A percentile compares a stretch with the other conserved stretches of the same genome.
These are phyloP conservation scores for Epichloe hybrida DNA, from an alignment of 2,329 filamentous ascomycete species.

Conservation along the genomic window DNA sequence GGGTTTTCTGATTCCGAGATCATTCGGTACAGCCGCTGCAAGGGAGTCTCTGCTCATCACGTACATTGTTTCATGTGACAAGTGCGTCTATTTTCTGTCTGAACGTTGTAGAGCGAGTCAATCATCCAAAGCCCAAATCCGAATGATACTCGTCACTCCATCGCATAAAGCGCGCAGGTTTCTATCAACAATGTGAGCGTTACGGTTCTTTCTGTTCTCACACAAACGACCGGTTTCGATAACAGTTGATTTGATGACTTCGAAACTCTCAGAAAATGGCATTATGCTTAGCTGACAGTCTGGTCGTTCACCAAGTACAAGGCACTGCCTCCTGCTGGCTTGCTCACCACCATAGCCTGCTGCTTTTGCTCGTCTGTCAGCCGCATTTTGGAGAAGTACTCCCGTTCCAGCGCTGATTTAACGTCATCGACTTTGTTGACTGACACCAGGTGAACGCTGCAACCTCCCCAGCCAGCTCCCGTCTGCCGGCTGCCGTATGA, in stretches of 20 bases:
- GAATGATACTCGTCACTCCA: too few relatives aligned
- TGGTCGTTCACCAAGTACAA: conserved; percentile 29
- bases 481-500: conserved; percentile 77
- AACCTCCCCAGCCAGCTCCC: conserved; percentile 93
- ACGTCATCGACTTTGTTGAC: conserved; percentile 69
- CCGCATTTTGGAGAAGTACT: conserved; percentile 65
- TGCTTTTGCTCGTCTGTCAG: conserved; percentile 58
- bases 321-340: conserved; percentile 63
- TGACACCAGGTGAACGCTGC: conserved; percentile 84
- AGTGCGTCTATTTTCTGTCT: too few relatives aligned
- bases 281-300: conserved; percentile 7
- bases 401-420: conserved; percentile 59
- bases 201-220: too few relatives aligned
- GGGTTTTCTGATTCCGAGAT: too few relatives aligned
- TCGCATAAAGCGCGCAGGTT: too few relatives aligned
- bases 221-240: background rate
- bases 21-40: too few relatives aligned
- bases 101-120: too few relatives aligned
- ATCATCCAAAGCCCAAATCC: too few relatives aligned
- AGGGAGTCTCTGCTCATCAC: too few relatives aligned
- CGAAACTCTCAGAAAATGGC: background rate
- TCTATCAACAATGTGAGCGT: too few relatives aligned
- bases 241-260: background rate
- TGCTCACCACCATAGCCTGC: conserved; percentile 76
- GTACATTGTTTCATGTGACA: too few relatives aligned